Evolutionary conservation across 768 basidiomycete genomes (phyloP).

Genomic region (Holtermanniella nyarrowii): DNA sequence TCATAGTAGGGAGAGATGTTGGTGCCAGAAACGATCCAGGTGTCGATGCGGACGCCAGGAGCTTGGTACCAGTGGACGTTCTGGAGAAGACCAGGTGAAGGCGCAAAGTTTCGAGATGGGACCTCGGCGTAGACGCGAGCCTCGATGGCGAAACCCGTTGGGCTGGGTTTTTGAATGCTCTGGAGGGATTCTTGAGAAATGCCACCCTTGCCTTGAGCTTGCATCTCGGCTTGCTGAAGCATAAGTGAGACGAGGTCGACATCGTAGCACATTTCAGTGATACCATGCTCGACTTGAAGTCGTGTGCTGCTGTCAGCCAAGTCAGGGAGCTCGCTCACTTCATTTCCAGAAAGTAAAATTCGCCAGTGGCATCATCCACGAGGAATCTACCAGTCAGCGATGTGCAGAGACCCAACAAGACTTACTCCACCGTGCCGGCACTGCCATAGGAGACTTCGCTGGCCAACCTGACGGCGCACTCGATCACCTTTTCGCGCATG

Average conservation of each 20-base stretch:
- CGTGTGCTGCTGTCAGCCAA: constrained; percentile 4
- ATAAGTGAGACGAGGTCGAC: constrained; percentile 58
- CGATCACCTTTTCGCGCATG: constrained; percentile 47
- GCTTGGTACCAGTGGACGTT: constrained; percentile 44
- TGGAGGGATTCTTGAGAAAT: constrained; percentile 2
- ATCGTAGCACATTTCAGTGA: constrained; percentile 52
- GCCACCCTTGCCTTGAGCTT: constrained; percentile 15
- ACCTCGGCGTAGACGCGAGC: constrained; percentile 57
- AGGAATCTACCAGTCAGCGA: constrained; percentile 10
- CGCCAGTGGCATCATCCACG: constrained; percentile 40
- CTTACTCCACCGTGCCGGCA: constrained; percentile 58
- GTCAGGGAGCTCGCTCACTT: constrained; percentile 40
- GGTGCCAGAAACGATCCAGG: constrained; percentile 48
- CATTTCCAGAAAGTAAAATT: constrained; percentile 63
- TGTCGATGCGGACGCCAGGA: constrained; percentile 34
- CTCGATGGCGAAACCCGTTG: constrained; percentile 47
- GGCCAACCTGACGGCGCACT: constrained; percentile 50
- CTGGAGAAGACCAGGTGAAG: constrained; percentile 56
- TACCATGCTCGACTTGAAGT: constrained; percentile 55
- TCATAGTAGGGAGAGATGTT: constrained; percentile 44
- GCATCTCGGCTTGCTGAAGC: constrained; percentile 49
- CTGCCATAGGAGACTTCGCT: constrained; percentile 51
- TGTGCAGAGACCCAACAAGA: constrained; percentile 41
- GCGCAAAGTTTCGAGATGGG: constrained; percentile 51
- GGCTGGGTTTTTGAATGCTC: constrained; percentile 7